Evolutionary conservation across 2,329 filamentous ascomycete species (phyloP), one percentile per base, ranked within the genome.

Genomic region (Pleochaeta shiraiana): DNA sequence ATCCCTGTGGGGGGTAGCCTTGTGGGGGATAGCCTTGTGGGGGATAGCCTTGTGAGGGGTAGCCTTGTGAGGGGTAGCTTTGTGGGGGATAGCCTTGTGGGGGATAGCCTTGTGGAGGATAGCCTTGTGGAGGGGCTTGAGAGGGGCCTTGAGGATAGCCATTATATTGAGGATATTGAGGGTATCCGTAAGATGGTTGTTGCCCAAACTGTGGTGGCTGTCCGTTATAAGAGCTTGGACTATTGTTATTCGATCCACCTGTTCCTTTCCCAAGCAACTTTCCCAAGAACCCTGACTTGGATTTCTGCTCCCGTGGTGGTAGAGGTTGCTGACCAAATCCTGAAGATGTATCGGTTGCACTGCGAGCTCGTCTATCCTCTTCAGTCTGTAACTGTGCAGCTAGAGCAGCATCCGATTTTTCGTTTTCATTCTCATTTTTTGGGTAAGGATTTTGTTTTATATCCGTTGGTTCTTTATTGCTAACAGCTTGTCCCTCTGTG

Each of bases 351-450:
- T 59, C 53, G 5, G 63, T 64, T 21, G 37, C 39, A 53, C 34
- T 63, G 69, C 70, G 67, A 19, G 79, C 79, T 55, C 83, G 81
- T 5, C 83, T 82, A 68, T 95, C 81, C 74, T 95, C 90, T 74
- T 95, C 88, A 55, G 87, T 87, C 73, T 95, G 91, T 50, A 95
- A 77, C 71, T 84, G 82, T 47, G 87, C 81, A 7, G 91, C 90
- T 11, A 91, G 77, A 30, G 79, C 80, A 66, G 87, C 89, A 72
- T 95, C 90, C 59, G 63, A 59, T 67, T 65, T 9, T 2, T 50
- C 14, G 21, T 50, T 50, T 50, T 21, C n/a, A 50, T 21, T 50
- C 9, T 2, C 45, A 43, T 14, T 14, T 43, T 16, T 43, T 12
- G 37, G 37, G 9, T 43, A 12, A 12, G 9, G 14, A 43, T 19